Evolutionary conservation across 768 basidiomycete species (phyloP), one percentile per base, ranked within the genome.

Genomic region (Strobilomyces dryophilus): DNA sequence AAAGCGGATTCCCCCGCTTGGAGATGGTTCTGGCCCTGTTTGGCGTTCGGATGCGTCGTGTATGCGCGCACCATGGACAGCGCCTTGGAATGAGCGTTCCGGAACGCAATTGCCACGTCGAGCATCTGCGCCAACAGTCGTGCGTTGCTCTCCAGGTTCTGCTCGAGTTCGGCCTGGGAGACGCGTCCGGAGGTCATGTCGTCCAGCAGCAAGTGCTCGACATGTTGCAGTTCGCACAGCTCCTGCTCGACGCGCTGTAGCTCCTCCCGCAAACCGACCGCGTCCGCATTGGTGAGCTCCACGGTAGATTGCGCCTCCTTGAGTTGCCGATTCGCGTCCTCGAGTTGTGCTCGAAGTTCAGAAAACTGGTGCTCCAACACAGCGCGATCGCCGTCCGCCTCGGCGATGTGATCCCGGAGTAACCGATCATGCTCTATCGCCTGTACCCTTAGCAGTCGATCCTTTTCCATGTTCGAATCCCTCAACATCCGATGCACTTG

Each of bases 341-440:
- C 88, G 46, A 86, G 71, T 8, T 77, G 75, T 1, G 81, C 82
- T 58, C 80, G 79, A 35, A 90, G 72, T 64, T 90, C 89, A 37
- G 80, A 82, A 65, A 89, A 85, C 67, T 93, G 89, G 46, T 94
- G 84, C 70, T 97, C 93, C 43, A 97, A 75, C 14, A 95, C 92
- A 0, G 94, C 93, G 8, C 92, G 82, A 67, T 98, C 94, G 1
- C 93, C 90, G 62, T 97, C 92, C 14, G 93, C 90, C 68, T 98
- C 95, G 3, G 89, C 89, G 50, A 89, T 86, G 61, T 94, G 89
- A 66, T 97, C 93, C 1, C 92, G 81, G 56, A 97, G 82, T 41
- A 77, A 68, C 32, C 79, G 72, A 53, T 86, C 84, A 51, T 83
- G 77, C 62, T 79, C 89, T 14, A 80, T 82, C 8, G 88, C 86